Conservation (phyloP, 441 rosid genomes). For the Macaranga tanarius region DNA sequence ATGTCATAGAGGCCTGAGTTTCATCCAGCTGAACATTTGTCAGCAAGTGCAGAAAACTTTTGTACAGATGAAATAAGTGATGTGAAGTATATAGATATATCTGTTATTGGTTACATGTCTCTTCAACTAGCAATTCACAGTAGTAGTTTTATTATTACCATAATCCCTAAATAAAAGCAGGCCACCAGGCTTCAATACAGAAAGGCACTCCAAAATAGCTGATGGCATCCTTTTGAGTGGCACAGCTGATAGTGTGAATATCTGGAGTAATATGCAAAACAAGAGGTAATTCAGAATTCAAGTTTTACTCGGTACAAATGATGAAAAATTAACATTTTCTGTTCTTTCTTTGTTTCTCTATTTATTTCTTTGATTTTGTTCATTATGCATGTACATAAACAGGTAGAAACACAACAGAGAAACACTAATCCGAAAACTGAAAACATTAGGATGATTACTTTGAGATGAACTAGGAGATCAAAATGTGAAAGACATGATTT, state of each 20-base stretch:
- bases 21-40: conserved; percentile 25
- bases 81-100: neutral
- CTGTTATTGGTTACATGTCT: neutral
- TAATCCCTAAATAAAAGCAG: conserved; percentile 81
- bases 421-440: neutral
- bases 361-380: neutral
- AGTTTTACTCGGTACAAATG: neutral
- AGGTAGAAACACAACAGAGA: neutral
- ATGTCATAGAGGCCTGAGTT: conserved; percentile 81
- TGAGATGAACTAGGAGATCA: neutral
- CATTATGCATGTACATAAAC: neutral
- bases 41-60: conserved; percentile 4
- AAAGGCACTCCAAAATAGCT: conserved; percentile 60
- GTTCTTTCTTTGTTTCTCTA: no score
- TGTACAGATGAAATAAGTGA: neutral
- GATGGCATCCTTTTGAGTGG: conserved; percentile 60
- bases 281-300: conserved; percentile 10
- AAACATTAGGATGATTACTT: neutral
- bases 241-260: conserved; percentile 88
- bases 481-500: neutral
- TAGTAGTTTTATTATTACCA: conserved; percentile 46
- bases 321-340: neutral
- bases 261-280: conserved; percentile 38
- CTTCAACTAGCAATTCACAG: neutral
- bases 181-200: conserved; percentile 80